Evolutionary conservation across 345 rosid genomes (phyloP).

Genomic region (Anacardium occidentale): DNA sequence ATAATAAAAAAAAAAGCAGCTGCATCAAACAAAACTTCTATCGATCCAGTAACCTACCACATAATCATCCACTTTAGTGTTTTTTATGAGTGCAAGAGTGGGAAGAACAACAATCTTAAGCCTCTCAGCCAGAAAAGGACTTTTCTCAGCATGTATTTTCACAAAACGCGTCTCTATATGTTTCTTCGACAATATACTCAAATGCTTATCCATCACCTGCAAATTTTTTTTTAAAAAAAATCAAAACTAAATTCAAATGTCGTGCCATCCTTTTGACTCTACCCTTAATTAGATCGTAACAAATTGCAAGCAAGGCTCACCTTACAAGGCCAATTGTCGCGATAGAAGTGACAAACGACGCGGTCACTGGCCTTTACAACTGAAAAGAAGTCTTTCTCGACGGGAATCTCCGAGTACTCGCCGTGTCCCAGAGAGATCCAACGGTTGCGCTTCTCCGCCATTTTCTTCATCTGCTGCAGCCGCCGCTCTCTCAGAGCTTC

Average conservation of each 20-base stretch:
- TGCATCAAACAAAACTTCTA: neutral
- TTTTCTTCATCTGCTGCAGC: conserved; percentile 85
- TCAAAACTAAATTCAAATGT: neutral
- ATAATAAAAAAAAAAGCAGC: neutral
- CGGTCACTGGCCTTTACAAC: conserved; percentile 89
- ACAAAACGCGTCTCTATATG: conserved; percentile 95
- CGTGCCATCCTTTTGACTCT: too few species aligned
- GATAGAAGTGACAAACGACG: conserved; percentile 92
- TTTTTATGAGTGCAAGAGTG: conserved; percentile 88
- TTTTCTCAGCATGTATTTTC: conserved; percentile 95
- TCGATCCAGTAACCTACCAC: conserved; percentile 50
- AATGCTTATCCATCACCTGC: conserved; percentile 95
- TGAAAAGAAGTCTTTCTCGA: conserved; percentile 86
- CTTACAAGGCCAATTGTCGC: conserved; percentile 99
- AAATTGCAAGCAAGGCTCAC: conserved; percentile 26
- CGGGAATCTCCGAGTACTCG: conserved; percentile 77
- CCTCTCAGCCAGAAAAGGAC: conserved; percentile 91
- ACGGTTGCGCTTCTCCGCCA: conserved; percentile 90
- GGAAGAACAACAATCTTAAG: conserved; percentile 94
- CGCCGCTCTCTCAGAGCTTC: conserved; percentile 80
- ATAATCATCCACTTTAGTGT: conserved; percentile 95
- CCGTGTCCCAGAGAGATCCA: conserved; percentile 98
- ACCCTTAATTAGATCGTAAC: too few species aligned
- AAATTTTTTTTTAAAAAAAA: conserved; percentile 13
- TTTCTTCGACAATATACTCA: conserved; percentile 79